Evolutionary conservation across 306 rosid species (phyloP), one percentile per base, ranked within the genome.

Genomic region (Fragaria vesca): DNA sequence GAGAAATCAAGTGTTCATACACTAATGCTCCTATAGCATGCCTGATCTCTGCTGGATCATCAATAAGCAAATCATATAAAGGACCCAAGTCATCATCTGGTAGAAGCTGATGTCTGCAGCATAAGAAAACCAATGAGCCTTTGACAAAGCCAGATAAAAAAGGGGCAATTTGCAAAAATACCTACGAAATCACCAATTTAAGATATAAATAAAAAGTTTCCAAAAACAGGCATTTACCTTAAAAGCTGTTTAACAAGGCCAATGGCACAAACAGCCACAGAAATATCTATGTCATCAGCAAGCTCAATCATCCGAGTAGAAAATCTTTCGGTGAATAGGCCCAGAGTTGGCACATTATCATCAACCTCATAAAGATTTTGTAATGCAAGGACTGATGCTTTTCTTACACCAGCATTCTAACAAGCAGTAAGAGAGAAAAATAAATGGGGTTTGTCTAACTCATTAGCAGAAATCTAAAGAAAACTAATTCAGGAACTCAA

Each of bases 81-180:
- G 97, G 89, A 88, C 91, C 97, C 87, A 95, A 91, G 86, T 92
- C 98, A 74, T 95, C 97, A 86, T 92, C 98, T 20, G 92, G 91
- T 70, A 95, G 86, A 90, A 95, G 97, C 79, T 95, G 95, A 83
- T 95, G 97, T 81, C 98, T 92, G 92, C 86, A 81, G 76, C 72
- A 72, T 69, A 80, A 77, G 78, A 78, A 80, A 77, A 71, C 68
- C 38, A 79, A 74, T 79, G 36, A 81, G 73, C 12, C 43, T 65
- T 75, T 74, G 45, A 48, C 74, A 52, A 70, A 70, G 66, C 61
- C 61, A 20, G 4, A 2, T 6, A 54, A 8, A 54, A 54, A 54
- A 20, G 1, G 61, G 28, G 11, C 28, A 2, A 24, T 54, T 7
- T 54, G 26, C 50, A 75, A 51, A 70, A 69, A 78, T 73, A 66